Conservation (phyloP, 345 rosid species). For the Rhizophora mangle region DNA sequence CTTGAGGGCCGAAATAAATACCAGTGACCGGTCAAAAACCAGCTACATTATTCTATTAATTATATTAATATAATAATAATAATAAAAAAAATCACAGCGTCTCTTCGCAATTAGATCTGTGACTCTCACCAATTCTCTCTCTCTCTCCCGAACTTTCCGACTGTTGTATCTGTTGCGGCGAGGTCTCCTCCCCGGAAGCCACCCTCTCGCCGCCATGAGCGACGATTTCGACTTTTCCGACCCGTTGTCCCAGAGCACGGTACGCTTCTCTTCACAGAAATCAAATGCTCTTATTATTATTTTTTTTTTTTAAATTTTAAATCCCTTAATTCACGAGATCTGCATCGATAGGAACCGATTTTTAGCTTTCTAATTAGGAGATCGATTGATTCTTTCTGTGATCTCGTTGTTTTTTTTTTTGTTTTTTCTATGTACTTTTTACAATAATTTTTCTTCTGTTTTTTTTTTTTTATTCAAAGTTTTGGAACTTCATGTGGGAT, state of each 20-base stretch:
- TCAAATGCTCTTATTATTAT: neutral
- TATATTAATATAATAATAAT: too few species aligned
- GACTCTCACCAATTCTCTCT: too few species aligned
- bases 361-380: neutral
- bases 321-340: neutral
- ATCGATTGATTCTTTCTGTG: neutral
- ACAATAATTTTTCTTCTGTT: neutral
- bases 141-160: slow-evolving; percentile 4
- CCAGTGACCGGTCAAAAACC: too few species aligned
- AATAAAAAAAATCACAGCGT: too few species aligned
- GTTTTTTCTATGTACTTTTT: neutral
- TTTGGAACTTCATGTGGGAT: too few species aligned
- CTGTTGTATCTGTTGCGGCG: neutral
- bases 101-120: too few species aligned
- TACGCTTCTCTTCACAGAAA: neutral
- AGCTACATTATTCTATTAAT: too few species aligned
- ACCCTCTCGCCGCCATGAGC: neutral
- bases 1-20: neutral
- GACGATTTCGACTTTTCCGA: slow-evolving; percentile 16
- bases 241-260: neutral
- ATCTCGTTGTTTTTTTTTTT: neutral
- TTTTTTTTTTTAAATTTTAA: neutral
- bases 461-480: neutral
- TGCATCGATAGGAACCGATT: neutral
- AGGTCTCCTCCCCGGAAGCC: neutral